Conservation (phyloP, 2,329 filamentous ascomycete genomes). For the Colletotrichum nymphaeae region DNA sequence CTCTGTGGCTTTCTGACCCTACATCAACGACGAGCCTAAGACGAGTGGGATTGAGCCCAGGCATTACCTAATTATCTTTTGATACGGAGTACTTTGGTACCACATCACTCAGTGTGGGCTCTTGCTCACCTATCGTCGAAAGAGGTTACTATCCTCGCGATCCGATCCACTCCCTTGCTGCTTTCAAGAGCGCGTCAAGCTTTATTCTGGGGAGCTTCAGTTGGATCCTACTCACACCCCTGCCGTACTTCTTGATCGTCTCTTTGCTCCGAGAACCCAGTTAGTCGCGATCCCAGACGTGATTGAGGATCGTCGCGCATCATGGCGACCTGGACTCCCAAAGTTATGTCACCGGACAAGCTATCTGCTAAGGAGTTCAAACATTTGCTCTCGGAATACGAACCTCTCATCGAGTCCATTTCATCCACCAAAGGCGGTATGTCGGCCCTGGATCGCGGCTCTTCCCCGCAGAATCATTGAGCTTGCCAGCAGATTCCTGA, state of each 20-base stretch:
- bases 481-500: constrained; percentile 26
- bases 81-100: neutral
- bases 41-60: neutral
- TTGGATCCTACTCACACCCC: neutral
- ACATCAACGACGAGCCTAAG: neutral
- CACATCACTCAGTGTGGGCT: neutral
- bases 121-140: neutral
- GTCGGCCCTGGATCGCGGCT: constrained; percentile 33
- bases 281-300: neutral
- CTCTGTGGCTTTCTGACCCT: neutral
- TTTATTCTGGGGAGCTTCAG: neutral
- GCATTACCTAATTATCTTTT: neutral
- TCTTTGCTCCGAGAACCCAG: neutral
- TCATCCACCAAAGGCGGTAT: constrained; percentile 59
- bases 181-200: neutral
- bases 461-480: constrained; percentile 20
- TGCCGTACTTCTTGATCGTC: neutral
- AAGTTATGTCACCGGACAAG: constrained; percentile 31
- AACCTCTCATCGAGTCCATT: constrained; percentile 53
- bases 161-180: neutral
- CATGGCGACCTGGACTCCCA: constrained; percentile 8
- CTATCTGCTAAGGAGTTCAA: constrained; percentile 49
- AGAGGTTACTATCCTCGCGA: neutral
- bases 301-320: neutral
- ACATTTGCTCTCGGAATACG: constrained; percentile 50